Evolutionary conservation across 495 filamentous ascomycete genomes (phyloP), one percentile per base, ranked within the genome.

Genomic region (Talaromyces stipitatus): DNA sequence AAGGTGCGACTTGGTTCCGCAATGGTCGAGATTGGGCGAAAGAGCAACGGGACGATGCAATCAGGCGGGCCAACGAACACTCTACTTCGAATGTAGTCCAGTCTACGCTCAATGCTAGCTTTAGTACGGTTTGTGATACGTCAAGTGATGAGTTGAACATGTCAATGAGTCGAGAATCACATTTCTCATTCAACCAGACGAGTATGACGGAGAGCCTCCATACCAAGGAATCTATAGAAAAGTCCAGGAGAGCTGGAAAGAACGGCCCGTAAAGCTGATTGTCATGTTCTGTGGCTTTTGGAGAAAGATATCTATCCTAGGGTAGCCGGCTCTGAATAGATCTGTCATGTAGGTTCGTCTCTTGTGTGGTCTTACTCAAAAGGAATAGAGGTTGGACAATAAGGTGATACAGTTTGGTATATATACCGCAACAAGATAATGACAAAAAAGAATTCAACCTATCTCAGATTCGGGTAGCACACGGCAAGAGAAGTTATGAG

Each of bases 1-100:
- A 54, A 54, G 51, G 51, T n/a, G 28, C 28, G 28, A 51, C 48
- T 51, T 27, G 22, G 23, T 30, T 51, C 12, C 22, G 28, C 22
- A 51, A 51, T 27, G 48, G 8, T 30, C 23, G 28, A 11, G 48
- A 51, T 27, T 51, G 48, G 48, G 48, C 48, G 23, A 51, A 51
- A 20, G 48, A 51, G 28, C 23, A 27, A 27, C 48, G 48, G 16
- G 48, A 51, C 16, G 20, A 27, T 30, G 48, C 48, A 51, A 51
- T 51, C 28, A 30, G 11, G 18, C 6, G 48, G 23, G 48, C 48
- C 22, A 51, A 51, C 18, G 8, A 51, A 18, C 38, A 18, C 38
- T 45, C 16, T 45, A 5, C 16, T 45, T 45, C 38, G 5, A 18
- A 45, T 45, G 38, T 20, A 45, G 38, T 45, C n/a, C 16, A 45